Conservation (phyloP, 2,329 filamentous ascomycete genomes). For the Phialophora expanda region DNA sequence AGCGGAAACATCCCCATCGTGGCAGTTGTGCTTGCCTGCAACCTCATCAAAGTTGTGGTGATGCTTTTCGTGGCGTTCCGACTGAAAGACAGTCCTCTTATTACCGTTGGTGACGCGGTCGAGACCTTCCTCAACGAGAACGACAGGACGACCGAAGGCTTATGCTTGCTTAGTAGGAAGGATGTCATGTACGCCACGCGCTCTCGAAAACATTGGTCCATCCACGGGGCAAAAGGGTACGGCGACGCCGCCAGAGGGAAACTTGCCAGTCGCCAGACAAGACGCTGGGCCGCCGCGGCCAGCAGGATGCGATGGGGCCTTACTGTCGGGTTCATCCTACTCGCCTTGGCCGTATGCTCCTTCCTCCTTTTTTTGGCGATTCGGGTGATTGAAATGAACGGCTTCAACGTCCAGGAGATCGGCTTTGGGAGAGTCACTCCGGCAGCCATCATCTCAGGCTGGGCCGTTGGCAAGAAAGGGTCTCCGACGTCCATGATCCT, state of each 20-base stretch:
- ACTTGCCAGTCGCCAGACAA: constrained; percentile 8
- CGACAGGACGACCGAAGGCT: constrained; percentile 41
- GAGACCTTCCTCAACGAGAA: constrained; percentile 41
- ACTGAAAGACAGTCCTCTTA: constrained; percentile 36
- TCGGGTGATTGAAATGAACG: background rate
- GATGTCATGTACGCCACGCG: constrained; percentile 8
- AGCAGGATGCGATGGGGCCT: constrained; percentile 29
- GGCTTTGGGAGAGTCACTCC: constrained; percentile 37
- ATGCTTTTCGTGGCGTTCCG: constrained; percentile 35
- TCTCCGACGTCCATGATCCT: constrained; percentile 17
- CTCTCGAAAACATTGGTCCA: constrained; percentile 10
- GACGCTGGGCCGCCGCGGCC: constrained; percentile 30
- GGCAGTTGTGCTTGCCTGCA: constrained; percentile 33
- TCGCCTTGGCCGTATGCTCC: constrained; percentile 19
- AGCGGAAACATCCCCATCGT: constrained; percentile 37
- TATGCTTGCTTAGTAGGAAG: constrained; percentile 38
- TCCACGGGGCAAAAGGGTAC: background rate
- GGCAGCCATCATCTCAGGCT: constrained; percentile 32
- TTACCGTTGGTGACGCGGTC: constrained; percentile 43
- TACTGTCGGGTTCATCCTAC: constrained; percentile 22
- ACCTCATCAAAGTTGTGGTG: constrained; percentile 31
- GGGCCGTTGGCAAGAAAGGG: constrained; percentile 16
- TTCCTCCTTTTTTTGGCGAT: constrained; percentile 18
- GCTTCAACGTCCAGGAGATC: constrained; percentile 23
- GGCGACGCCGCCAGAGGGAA: background rate